phyloP scores from a whole-genome alignment of 768 basidiomycete genomes.

The Daedaleopsis nitida region DNA sequence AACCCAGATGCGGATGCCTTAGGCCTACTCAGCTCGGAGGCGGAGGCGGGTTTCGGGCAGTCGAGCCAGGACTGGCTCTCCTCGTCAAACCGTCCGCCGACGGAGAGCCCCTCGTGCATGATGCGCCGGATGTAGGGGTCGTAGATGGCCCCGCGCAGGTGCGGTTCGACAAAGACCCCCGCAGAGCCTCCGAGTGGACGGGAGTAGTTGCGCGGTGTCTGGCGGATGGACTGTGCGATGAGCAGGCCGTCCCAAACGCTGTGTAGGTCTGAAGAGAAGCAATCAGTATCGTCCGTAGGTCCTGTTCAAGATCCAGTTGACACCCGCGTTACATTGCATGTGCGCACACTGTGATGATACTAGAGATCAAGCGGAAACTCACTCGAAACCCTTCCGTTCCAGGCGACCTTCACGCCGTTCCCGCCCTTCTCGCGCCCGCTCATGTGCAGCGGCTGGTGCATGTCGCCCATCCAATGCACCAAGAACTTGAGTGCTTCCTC shows the following conservation, averaged over 20 bases:
- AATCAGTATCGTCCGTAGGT: not conserved
- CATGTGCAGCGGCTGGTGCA: conserved; percentile 93
- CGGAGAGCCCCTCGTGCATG: conserved; percentile 75
- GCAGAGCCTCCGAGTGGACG: conserved; percentile 71
- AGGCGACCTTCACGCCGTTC: conserved; percentile 75
- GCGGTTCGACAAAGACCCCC: conserved; percentile 34
- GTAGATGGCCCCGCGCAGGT: conserved; percentile 79
- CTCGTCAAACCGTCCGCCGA: conserved; percentile 30
- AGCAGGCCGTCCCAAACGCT: conserved; percentile 86
- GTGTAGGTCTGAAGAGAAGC: conserved; percentile 61
- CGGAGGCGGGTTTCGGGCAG: conserved; percentile 51
- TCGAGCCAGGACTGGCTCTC: conserved; percentile 64
- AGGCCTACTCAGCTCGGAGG: not conserved
- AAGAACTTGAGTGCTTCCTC: conserved; percentile 91
- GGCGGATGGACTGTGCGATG: conserved; percentile 80
- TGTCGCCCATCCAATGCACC: conserved; percentile 90
- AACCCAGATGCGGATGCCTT: too few species aligned
- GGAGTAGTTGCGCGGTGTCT: conserved; percentile 75
- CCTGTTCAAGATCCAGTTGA: not conserved
- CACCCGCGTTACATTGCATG: not conserved
- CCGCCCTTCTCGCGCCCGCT: conserved; percentile 88
- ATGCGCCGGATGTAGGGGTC: conserved; percentile 86
- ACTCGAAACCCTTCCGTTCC: conserved; percentile 75
- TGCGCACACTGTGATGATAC: not conserved
- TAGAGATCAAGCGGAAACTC: conserved; percentile 28